These are phyloP conservation scores for Lentinula sp. DNA, from an alignment of 768 basidiomycete genomes.

Conservation along the genomic window DNA sequence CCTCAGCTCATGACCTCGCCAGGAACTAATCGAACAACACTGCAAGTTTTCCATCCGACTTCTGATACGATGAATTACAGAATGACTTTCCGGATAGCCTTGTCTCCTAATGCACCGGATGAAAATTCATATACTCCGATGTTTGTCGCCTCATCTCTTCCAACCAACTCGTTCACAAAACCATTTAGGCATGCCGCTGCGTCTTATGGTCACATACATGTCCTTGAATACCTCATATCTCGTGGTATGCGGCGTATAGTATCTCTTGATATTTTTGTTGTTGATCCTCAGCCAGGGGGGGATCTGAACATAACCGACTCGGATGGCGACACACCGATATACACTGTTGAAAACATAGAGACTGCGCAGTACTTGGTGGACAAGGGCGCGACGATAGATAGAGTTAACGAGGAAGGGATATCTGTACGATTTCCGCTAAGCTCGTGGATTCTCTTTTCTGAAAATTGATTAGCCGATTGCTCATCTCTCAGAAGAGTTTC, in stretches of 20 bases:
- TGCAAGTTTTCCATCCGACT: conserved; percentile 30
- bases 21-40: conserved; percentile 58
- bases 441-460: not conserved
- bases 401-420: conserved; percentile 65
- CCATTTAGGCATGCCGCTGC: conserved; percentile 81
- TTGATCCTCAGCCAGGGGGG: conserved; percentile 48
- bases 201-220: conserved; percentile 76
- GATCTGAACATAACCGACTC: conserved; percentile 81
- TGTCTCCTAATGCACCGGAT: conserved; percentile 71
- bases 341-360: conserved; percentile 78
- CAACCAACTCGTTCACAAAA: conserved; percentile 11
- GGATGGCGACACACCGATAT: conserved; percentile 90
- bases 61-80: conserved; percentile 18
- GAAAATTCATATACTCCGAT: conserved; percentile 77
- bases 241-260: conserved; percentile 36
- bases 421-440: conserved; percentile 46
- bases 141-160: conserved; percentile 28
- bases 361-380: conserved; percentile 76
- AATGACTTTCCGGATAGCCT: conserved; percentile 31
- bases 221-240: conserved; percentile 74
- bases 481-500: conserved; percentile 66
- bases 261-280: not conserved
- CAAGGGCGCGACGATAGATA: conserved; percentile 62
- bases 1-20: conserved; percentile 6
- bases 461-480: conserved; percentile 52